Evolutionary conservation across 257 asterid species (phyloP).

Genomic region (Sherardia arvensis): DNA sequence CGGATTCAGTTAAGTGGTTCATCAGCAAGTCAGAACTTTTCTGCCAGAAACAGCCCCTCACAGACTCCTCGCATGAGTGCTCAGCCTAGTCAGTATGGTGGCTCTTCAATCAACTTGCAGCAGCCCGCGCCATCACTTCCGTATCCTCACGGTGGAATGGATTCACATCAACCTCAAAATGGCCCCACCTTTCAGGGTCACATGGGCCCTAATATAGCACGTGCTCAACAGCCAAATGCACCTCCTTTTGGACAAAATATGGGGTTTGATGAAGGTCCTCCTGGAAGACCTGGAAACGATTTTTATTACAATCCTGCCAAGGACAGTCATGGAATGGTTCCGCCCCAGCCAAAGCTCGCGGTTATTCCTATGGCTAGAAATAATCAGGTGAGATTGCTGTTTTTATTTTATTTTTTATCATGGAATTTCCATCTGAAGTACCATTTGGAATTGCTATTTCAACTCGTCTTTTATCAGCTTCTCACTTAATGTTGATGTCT

Average conservation of each 20-base stretch:
- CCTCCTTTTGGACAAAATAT: slow-evolving; percentile 48
- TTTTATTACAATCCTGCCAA: slow-evolving; percentile 34
- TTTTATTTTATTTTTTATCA: not conserved
- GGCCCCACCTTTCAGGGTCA: slow-evolving; percentile 56
- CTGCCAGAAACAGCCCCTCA: slow-evolving; percentile 29
- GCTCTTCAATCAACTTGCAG: slow-evolving; percentile 42
- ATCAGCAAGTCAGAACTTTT: slow-evolving; percentile 37
- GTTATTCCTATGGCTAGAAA: slow-evolving; percentile 62
- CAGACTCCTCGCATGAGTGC: slow-evolving; percentile 32
- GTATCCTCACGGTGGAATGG: slow-evolving; percentile 39
- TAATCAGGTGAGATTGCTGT: slow-evolving; percentile 38
- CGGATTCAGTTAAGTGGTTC: slow-evolving; percentile 33
- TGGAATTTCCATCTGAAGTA: not conserved
- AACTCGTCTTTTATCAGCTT: not conserved
- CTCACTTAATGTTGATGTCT: not conserved
- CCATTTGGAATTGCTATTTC: not conserved
- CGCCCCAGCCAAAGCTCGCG: slow-evolving; percentile 76
- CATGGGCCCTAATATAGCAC: slow-evolving; percentile 47
- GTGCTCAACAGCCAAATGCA: slow-evolving; percentile 46
- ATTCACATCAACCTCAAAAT: slow-evolving; percentile 35
- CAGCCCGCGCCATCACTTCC: slow-evolving; percentile 36
- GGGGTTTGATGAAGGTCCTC: slow-evolving; percentile 53
- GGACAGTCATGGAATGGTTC: slow-evolving; percentile 40
- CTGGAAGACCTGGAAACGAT: slow-evolving; percentile 56
- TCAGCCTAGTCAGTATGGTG: slow-evolving; percentile 45